These are phyloP conservation scores for Fusarium nygamai DNA, from an alignment of 2,329 filamentous ascomycete genomes.

Conservation along the genomic window DNA sequence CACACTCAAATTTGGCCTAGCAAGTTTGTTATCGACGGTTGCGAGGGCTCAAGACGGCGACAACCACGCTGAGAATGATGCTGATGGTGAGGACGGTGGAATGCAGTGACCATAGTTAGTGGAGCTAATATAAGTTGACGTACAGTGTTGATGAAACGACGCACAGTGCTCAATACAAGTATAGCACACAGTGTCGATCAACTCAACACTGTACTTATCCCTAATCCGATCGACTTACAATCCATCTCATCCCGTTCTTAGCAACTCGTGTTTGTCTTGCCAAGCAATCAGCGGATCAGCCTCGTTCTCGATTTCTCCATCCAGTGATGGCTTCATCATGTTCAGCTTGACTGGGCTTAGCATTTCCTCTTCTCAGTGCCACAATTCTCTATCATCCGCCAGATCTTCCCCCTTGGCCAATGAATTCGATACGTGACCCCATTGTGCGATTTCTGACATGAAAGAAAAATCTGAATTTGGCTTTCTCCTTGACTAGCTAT, in stretches of 20 bases:
- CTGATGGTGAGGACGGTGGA: constrained; percentile 15
- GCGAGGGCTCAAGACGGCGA: neutral
- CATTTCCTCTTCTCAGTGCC: neutral
- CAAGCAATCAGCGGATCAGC: constrained; percentile 3
- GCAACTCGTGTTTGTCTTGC: constrained; percentile 7
- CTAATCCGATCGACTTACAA: constrained; percentile 5
- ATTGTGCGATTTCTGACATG: neutral
- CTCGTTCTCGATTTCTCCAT: neutral
- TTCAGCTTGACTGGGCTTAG: constrained; percentile 4
- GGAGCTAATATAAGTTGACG: neutral
- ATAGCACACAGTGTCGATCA: rapidly evolving
- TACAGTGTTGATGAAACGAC: neutral
- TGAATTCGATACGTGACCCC: neutral
- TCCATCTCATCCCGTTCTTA: neutral
- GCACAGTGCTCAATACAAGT: rapidly evolving
- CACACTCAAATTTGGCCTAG: too few relatives aligned
- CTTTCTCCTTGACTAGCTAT: neutral
- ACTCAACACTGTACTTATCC: neutral
- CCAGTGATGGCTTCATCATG: neutral
- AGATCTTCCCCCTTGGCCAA: neutral
- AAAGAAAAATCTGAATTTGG: neutral
- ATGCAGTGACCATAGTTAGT: constrained; percentile 17
- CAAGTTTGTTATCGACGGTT: constrained; percentile 4
- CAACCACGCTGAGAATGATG: constrained; percentile 5
- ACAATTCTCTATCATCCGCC: constrained; percentile 1